These are phyloP conservation scores for Termitomyces sp. DNA, from an alignment of 768 basidiomycete genomes.

Conservation along the genomic window DNA sequence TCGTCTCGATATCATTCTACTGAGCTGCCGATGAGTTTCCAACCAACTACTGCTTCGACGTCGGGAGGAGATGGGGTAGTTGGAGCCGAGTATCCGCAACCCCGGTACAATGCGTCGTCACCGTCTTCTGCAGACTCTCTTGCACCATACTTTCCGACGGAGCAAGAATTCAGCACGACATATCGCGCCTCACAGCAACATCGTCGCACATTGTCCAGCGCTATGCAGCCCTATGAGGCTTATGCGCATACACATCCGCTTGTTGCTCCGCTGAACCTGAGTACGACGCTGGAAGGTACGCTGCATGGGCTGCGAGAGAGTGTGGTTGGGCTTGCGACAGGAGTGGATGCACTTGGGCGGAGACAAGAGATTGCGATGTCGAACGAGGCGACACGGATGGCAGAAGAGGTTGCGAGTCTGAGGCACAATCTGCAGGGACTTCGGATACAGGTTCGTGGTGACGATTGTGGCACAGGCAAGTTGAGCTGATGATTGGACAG, in stretches of 20 bases:
- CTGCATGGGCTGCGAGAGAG: conserved; percentile 53
- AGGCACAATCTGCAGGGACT: conserved; percentile 68
- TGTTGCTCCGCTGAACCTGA: conserved; percentile 59
- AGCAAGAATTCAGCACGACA: conserved; percentile 6
- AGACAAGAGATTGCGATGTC: conserved; percentile 60
- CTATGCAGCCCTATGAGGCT: conserved; percentile 1
- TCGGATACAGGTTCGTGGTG: conserved; percentile 62
- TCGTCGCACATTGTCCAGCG: conserved; percentile 1
- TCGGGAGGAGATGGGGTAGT: conserved; percentile 14
- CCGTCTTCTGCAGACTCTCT: conserved; percentile 7
- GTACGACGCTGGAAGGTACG: conserved; percentile 58
- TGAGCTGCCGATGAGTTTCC: conserved; percentile 19
- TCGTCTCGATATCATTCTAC: conserved; percentile 8
- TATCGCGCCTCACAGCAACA: not conserved
- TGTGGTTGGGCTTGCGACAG: conserved; percentile 50
- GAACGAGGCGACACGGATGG: conserved; percentile 65
- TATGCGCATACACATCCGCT: conserved; percentile 9
- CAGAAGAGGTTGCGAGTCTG: conserved; percentile 68
- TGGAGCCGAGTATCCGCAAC: conserved; percentile 2
- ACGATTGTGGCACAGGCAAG: not conserved
- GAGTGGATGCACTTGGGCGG: conserved; percentile 56
- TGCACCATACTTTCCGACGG: conserved; percentile 16
- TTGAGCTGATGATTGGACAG: conserved; percentile 21
- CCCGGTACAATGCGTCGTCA: not conserved
- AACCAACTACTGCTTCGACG: conserved; percentile 19